phyloP scores from a whole-genome alignment of 257 asterid genomes.

The Solanum dulcamara region DNA sequence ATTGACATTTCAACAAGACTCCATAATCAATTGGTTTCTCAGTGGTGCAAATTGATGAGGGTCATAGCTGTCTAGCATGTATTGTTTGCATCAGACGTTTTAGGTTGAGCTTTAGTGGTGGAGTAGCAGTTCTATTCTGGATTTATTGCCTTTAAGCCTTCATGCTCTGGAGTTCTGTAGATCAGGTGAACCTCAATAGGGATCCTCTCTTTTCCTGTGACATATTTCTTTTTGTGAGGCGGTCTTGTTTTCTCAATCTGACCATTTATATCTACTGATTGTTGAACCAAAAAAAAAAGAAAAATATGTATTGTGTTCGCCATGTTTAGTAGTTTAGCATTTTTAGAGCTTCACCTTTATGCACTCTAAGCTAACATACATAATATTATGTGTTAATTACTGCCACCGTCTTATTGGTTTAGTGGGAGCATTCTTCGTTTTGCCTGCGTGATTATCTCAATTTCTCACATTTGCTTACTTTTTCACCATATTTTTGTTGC shows the following conservation, averaged over 20 bases:
- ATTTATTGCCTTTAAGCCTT: neutral
- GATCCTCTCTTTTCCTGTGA: neutral
- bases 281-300: neutral
- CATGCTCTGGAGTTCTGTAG: neutral
- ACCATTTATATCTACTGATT: neutral
- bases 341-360: neutral
- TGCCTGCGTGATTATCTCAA: neutral
- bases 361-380: neutral
- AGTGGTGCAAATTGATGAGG: neutral
- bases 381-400: neutral
- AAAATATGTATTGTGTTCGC: neutral
- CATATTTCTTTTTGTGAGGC: neutral
- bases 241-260: neutral
- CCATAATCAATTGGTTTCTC: neutral
- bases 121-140: neutral
- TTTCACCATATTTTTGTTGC: neutral
- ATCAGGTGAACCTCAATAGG: neutral
- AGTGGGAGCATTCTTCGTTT: neutral
- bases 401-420: neutral
- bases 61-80: neutral
- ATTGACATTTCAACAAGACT: neutral
- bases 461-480: neutral
- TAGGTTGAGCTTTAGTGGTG: neutral
- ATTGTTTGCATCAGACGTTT: neutral
- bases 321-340: neutral